Percentiles rank a stretch among this genome's conserved stretches.
These are phyloP conservation scores for Suillus plorans DNA, from an alignment of 768 basidiomycete genomes.

Conservation along the genomic window DNA sequence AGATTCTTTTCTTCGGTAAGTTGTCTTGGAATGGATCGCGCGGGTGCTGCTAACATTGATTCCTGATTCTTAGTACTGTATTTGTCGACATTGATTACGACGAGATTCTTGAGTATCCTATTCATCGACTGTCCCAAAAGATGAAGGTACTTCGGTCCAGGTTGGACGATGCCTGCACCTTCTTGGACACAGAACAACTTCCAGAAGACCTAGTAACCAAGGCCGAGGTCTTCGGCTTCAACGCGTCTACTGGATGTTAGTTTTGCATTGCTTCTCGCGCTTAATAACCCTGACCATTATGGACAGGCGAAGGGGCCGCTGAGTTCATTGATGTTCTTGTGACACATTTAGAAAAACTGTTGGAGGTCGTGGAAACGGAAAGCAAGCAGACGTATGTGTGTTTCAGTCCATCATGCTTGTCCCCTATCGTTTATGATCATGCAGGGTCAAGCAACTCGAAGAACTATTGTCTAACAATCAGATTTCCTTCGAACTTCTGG, in stretches of 20 bases:
- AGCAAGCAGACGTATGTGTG: not conserved
- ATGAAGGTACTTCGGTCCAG: not conserved
- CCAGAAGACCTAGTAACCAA: not conserved
- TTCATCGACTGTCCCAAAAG: conserved; percentile 3
- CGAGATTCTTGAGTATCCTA: not conserved
- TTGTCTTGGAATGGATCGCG: not conserved
- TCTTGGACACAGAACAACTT: not conserved
- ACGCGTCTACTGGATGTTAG: not conserved
- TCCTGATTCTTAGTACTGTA: not conserved
- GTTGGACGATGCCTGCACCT: not conserved
- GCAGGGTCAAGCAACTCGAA: not conserved
- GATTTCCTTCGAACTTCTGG: conserved; percentile 4
- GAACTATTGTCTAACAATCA: not conserved
- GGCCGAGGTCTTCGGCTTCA: not conserved
- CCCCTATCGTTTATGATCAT: not conserved
- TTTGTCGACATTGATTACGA: not conserved
- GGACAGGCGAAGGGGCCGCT: not conserved
- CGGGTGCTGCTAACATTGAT: not conserved
- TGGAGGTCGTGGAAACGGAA: conserved; percentile 1
- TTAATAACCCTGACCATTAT: not conserved
- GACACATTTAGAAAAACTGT: not conserved
- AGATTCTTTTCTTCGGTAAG: not conserved
- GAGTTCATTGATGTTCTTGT: not conserved
- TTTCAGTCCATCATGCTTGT: not conserved
- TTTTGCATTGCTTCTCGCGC: not conserved